These are phyloP conservation scores for Aegilops sharonensis DNA, from an alignment of 176 grass and related monocot species.

Conservation along the genomic window DNA sequence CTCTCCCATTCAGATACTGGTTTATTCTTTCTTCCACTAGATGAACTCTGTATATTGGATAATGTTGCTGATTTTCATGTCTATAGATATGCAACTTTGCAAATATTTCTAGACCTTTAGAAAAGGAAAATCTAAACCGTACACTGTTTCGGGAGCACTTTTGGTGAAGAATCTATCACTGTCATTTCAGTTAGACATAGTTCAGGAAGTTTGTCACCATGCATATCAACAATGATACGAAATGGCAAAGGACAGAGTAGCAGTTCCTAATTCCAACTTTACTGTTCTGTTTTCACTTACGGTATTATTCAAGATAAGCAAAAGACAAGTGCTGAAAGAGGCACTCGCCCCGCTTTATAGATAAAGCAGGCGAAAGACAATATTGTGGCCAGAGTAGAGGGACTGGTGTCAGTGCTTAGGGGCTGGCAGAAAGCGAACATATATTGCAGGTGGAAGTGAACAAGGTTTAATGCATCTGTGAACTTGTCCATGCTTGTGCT, in stretches of 20 bases:
- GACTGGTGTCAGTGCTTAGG: neutral
- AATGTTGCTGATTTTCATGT: too few relatives aligned
- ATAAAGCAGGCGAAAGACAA: too few relatives aligned
- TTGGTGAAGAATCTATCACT: neutral
- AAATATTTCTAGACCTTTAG: neutral
- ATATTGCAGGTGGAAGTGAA: neutral
- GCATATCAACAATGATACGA: neutral
- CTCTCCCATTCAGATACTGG: neutral
- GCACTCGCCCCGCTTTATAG: too few relatives aligned
- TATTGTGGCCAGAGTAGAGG: neutral
- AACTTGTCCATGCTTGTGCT: neutral
- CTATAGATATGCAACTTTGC: neutral
- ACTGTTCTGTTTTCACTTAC: neutral
- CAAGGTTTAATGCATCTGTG: neutral
- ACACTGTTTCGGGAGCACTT: neutral
- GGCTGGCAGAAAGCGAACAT: neutral
- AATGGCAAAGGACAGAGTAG: neutral
- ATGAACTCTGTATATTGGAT: neutral
- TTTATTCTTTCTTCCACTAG: neutral
- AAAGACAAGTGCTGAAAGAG: neutral
- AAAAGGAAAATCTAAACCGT: neutral
- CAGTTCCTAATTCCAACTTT: neutral
- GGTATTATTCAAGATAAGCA: neutral
- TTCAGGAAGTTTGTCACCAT: neutral
- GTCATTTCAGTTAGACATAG: neutral